phyloP scores from a whole-genome alignment of 177 flowering plant species.

The Vitis hybrid region DNA sequence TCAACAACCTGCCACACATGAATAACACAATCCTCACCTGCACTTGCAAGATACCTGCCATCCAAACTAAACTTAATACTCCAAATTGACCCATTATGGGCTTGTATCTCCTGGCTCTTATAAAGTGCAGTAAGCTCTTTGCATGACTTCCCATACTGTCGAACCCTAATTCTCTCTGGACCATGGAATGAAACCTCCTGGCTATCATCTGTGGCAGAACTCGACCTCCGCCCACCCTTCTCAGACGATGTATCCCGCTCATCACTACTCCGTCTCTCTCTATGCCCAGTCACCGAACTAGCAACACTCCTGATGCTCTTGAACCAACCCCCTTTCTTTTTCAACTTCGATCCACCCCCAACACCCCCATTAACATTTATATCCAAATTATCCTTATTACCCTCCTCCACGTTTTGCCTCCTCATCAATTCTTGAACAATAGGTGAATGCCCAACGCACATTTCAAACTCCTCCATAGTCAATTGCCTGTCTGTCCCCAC shows the following conservation, averaged over 20 bases:
- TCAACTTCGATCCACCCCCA: slow-evolving; percentile 45
- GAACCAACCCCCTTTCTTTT: slow-evolving; percentile 86
- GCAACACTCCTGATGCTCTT: slow-evolving; percentile 78
- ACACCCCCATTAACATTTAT: slow-evolving; percentile 29
- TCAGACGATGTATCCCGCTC: slow-evolving; percentile 94
- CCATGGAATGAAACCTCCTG: slow-evolving; percentile 84
- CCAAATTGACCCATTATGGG: slow-evolving; percentile 95
- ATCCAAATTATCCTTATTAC: slow-evolving; percentile 40
- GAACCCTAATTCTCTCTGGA: slow-evolving; percentile 77
- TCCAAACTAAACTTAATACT: slow-evolving; percentile 89
- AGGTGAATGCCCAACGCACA: slow-evolving; percentile 91
- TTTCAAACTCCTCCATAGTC: slow-evolving; percentile 94
- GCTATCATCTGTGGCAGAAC: slow-evolving; percentile 99
- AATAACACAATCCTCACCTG: slow-evolving; percentile 97
- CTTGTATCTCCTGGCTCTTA: slow-evolving; percentile 92
- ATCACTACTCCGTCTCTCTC: slow-evolving; percentile 85
- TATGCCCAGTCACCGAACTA: slow-evolving; percentile 51
- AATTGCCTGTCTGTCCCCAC: slow-evolving; percentile 87
- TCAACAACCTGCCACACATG: slow-evolving; percentile 91
- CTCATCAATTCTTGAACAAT: slow-evolving; percentile 96
- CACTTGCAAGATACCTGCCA: slow-evolving; percentile 89
- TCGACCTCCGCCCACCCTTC: slow-evolving; percentile 89
- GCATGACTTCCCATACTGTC: slow-evolving; percentile 81
- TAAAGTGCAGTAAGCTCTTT: slow-evolving; percentile 82
- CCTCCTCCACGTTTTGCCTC: slow-evolving; percentile 89